These are phyloP conservation scores for Yarrowia sp. DNA, from an alignment of 805 yeast genomes.

Conservation along the genomic window DNA sequence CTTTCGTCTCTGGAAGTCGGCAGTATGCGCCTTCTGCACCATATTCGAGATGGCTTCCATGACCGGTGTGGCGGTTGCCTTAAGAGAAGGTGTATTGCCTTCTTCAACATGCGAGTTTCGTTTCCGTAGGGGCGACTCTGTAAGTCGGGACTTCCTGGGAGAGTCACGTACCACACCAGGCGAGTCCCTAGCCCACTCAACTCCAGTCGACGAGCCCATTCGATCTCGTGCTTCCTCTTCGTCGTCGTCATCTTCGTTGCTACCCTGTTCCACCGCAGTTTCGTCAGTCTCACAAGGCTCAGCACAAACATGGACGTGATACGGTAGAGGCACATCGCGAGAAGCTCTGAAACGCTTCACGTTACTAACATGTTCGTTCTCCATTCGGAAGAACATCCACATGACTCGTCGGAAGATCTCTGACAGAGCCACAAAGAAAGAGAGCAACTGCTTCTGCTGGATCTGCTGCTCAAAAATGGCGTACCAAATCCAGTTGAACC, in stretches of 20 bases:
- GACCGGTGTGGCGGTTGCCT: conserved; percentile 26
- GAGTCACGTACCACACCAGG: background rate
- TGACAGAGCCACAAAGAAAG: conserved; percentile 77
- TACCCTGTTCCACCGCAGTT: background rate
- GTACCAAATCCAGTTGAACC: conserved; percentile 92
- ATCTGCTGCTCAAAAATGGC: conserved; percentile 70
- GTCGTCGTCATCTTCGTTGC: background rate
- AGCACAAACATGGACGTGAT: conserved; percentile 44
- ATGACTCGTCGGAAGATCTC: conserved; percentile 79
- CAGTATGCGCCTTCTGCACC: conserved; percentile 33
- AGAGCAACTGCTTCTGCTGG: conserved; percentile 83
- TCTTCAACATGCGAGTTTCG: conserved; percentile 4
- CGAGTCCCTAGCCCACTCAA: background rate
- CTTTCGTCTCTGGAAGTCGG: conserved; percentile 34
- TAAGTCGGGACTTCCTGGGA: background rate
- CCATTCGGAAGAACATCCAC: conserved; percentile 92
- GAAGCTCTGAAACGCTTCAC: conserved; percentile 82
- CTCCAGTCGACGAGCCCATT: conserved; percentile 1
- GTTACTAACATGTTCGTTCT: conserved; percentile 92
- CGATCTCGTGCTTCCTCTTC: background rate
- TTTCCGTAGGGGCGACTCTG: background rate
- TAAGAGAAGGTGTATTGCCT: background rate
- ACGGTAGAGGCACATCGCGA: conserved; percentile 83
- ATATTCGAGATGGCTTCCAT: conserved; percentile 31
- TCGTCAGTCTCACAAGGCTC: conserved; percentile 9